Conservation (phyloP, 1,284 basidiomycete genomes). For the Nidula niveotomentosa region DNA sequence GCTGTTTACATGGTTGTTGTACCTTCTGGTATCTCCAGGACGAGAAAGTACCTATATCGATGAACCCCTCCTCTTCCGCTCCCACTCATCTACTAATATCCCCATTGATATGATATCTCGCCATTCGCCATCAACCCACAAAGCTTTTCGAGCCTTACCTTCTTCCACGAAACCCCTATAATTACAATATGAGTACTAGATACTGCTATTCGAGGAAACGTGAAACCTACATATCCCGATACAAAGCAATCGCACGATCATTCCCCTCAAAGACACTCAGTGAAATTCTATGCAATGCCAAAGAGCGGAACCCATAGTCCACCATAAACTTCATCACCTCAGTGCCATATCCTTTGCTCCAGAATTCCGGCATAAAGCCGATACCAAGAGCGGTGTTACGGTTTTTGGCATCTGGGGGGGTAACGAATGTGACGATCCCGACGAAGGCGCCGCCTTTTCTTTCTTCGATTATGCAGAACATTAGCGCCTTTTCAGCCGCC, state of each 20-base stretch:
- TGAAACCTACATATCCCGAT: constrained; percentile 25
- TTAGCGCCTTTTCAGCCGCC: neutral
- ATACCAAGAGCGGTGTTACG: constrained; percentile 26
- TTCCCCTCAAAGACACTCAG: constrained; percentile 27
- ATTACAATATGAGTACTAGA: neutral
- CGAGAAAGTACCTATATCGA: neutral
- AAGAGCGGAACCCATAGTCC: constrained; percentile 26
- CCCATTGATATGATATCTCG: constrained; percentile 21
- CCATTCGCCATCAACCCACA: constrained; percentile 25
- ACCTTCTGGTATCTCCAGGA: neutral
- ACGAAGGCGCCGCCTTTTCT: neutral
- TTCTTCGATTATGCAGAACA: constrained; percentile 4
- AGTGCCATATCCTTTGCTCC: constrained; percentile 29
- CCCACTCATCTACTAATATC: constrained; percentile 13
- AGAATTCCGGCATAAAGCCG: constrained; percentile 17
- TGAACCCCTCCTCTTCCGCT: neutral
- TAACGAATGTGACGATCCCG: neutral
- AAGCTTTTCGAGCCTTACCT: constrained; percentile 20
- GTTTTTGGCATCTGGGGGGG: constrained; percentile 9
- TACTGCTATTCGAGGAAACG: neutral
- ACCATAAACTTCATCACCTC: constrained; percentile 28
- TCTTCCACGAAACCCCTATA: constrained; percentile 28
- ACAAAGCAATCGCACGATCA: constrained; percentile 20
- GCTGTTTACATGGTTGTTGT: too few species aligned
- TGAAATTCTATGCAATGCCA: constrained; percentile 26